Conservation (phyloP, 2,329 filamentous ascomycete species). For the Chalaropsis ovoidea region DNA sequence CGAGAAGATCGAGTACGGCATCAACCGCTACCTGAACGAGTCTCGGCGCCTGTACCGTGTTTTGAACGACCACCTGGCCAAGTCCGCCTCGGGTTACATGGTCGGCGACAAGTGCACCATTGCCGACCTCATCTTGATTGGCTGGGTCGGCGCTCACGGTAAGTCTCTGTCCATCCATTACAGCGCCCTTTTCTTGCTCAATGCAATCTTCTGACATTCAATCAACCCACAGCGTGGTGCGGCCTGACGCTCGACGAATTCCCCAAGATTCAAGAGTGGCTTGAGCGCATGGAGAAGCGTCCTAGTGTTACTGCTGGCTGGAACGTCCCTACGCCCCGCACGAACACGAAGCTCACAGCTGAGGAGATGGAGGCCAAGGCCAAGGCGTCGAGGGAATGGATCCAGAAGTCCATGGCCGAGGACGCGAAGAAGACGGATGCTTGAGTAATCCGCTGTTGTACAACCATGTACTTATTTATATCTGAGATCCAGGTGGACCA, state of each 20-base stretch:
- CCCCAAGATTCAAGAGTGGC: slow-evolving; percentile 65
- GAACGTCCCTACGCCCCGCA: slow-evolving; percentile 59
- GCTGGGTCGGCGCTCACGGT: slow-evolving; percentile 56
- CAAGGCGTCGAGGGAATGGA: slow-evolving; percentile 48
- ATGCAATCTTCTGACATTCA: neutral
- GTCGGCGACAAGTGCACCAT: slow-evolving; percentile 61
- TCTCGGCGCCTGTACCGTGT: slow-evolving; percentile 71
- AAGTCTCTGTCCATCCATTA: slow-evolving; percentile 28
- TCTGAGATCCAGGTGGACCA: too few species aligned
- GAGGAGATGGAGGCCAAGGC: slow-evolving; percentile 50
- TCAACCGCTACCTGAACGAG: slow-evolving; percentile 74
- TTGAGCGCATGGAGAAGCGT: slow-evolving; percentile 57
- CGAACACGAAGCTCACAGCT: slow-evolving; percentile 37
- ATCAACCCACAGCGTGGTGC: slow-evolving; percentile 32
- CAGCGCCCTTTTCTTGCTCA: slow-evolving; percentile 22
- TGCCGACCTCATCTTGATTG: slow-evolving; percentile 72
- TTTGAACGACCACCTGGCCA: slow-evolving; percentile 59
- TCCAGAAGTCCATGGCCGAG: slow-evolving; percentile 58
- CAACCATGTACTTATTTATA: too few species aligned
- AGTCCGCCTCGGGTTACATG: slow-evolving; percentile 46
- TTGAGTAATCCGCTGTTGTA: neutral
- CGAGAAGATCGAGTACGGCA: slow-evolving; percentile 70
- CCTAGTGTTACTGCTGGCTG: slow-evolving; percentile 65
- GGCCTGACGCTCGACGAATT: slow-evolving; percentile 59
- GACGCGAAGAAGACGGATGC: slow-evolving; percentile 44